Evolutionary conservation across 495 filamentous ascomycete species (phyloP), one percentile per base, ranked within the genome.

Genomic region (Aspergillus steynii): DNA sequence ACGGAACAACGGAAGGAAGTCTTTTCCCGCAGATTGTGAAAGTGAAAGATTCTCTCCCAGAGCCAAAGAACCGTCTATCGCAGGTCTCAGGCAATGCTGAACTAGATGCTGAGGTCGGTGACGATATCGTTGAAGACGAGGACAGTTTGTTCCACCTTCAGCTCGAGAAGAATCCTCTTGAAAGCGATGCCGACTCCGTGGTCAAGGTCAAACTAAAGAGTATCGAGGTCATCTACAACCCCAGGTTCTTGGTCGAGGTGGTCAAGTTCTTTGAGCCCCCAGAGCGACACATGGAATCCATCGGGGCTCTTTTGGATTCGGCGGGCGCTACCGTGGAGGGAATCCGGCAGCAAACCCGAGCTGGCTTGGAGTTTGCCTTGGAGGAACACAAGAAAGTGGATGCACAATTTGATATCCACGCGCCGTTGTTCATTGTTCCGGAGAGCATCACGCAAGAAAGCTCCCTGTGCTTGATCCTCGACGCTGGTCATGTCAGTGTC

Each of bases 341-440:
- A 14, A 77, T 98, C 58, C 85, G 95, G 42, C 92, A 96, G 73
- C 95, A 99, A 76, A 99, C 96, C 2, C 84, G 95, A 70, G 94
- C 95, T 55, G 95, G 95, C 10, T 82, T 99, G 32, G 93, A 98
- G 70, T 99, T 96, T 77, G 96, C 95, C 26, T 80, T 99, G 29
- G 86, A 97, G 71, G 96, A 98, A 69, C 95, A 99, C 75, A 98
- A 97, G 81, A 98, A 95, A 14, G 86, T 99, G 59, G 96, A 98
- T 71, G 93, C 93, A 3, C 93, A 97, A 65, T 82, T 99, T 50
- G 96, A 99, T 76, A 85, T 99, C 9, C 93, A 96, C 70, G 95
- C 95, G 5, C 95, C 95, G 46, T 81, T 99, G 15, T 96, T 99
- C 66, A 98, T 99, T 63, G 86, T 99, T 25, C 95, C 95, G 0